Percentiles rank a stretch among this genome's conserved stretches.
Conservation (phyloP, 495 filamentous ascomycete species). For the Evernia prunastri region DNA sequence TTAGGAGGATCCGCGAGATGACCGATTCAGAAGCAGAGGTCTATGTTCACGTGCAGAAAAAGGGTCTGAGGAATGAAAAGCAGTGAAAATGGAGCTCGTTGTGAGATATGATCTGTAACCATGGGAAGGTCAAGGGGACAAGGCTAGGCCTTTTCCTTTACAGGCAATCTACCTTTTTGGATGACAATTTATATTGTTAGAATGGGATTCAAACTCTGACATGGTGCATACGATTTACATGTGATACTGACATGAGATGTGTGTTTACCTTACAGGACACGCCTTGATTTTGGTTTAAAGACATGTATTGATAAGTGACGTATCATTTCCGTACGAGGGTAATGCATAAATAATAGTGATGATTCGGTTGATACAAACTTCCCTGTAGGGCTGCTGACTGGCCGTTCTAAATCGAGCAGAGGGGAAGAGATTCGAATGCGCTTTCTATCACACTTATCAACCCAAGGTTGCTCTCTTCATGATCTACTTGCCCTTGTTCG, state of each 20-base stretch:
- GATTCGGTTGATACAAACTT: not conserved
- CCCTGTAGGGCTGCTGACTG: constrained; percentile 16
- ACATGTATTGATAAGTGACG: too few relatives aligned
- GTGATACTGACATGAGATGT: not conserved
- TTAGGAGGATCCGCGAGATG: not conserved
- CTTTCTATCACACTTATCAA: not conserved
- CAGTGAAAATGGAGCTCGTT: not conserved
- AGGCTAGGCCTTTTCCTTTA: not conserved
- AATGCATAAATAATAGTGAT: not conserved
- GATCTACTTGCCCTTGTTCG: not conserved
- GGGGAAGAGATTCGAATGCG: constrained; percentile 1
- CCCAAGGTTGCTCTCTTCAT: not conserved
- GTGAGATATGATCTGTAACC: not conserved
- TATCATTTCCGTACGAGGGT: too few relatives aligned
- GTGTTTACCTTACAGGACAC: not conserved
- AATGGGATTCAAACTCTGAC: not conserved
- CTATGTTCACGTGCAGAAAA: not conserved
- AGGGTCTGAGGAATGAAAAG: not conserved
- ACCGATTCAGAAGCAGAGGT: not conserved
- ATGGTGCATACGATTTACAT: not conserved
- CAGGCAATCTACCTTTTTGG: not conserved
- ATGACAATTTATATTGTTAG: not conserved
- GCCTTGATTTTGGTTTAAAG: not conserved
- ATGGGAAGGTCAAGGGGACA: not conserved
- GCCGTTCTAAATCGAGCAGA: constrained; percentile 3